A percentile compares a stretch with the other conserved stretches of the same genome.
Conservation (phyloP, 345 rosid genomes). For the Eucalyptus sideroxylon region DNA sequence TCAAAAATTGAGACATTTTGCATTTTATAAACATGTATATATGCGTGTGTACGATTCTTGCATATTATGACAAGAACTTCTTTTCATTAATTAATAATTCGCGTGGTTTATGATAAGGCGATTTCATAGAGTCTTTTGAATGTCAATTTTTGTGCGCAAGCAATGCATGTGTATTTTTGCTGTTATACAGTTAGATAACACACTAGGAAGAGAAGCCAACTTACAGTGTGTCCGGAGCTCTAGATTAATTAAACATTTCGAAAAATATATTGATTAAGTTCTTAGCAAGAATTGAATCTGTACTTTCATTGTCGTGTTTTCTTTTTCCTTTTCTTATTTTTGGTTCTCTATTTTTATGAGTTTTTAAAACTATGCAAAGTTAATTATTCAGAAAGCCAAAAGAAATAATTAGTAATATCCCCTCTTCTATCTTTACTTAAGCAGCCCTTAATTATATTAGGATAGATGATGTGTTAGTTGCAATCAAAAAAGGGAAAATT, state of each 20-base stretch:
- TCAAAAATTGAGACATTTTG: too few relatives aligned
- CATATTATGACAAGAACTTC: too few relatives aligned
- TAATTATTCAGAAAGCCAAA: not conserved
- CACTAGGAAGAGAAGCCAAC: too few relatives aligned
- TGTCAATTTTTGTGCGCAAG: too few relatives aligned
- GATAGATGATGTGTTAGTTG: not conserved
- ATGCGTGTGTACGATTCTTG: too few relatives aligned
- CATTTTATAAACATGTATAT: too few relatives aligned
- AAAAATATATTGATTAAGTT: not conserved
- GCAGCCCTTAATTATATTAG: not conserved
- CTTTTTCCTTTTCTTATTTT: not conserved
- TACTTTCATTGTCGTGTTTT: not conserved
- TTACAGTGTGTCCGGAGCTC: too few relatives aligned
- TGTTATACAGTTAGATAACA: too few relatives aligned
- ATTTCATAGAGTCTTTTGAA: too few relatives aligned
- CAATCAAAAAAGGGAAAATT: too few relatives aligned
- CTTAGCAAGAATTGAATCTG: not conserved
- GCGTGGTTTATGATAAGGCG: rapidly evolving
- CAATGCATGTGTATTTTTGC: too few relatives aligned
- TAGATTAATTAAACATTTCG: not conserved
- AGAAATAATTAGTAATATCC: not conserved
- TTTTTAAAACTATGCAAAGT: not conserved
- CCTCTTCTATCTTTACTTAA: not conserved
- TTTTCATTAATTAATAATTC: too few relatives aligned
- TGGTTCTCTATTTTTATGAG: not conserved